These are phyloP conservation scores for Yarrowia osloensis DNA, from an alignment of 805 yeast species.

Conservation along the genomic window DNA sequence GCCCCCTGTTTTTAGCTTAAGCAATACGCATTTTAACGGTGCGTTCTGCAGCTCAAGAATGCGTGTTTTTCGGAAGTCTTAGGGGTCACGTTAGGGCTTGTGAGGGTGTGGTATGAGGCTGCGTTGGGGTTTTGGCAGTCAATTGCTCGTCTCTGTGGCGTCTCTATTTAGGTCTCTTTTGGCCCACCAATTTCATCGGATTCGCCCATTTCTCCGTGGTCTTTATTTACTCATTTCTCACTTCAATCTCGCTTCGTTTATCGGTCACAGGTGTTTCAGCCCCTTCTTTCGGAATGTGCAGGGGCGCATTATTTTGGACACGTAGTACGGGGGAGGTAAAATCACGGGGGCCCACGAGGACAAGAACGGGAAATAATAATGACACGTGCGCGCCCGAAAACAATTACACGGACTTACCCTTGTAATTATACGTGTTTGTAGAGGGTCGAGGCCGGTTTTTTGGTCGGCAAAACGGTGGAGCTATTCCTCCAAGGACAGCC, in stretches of 20 bases:
- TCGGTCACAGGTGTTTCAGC: conserved; percentile 15
- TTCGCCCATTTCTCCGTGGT: not conserved
- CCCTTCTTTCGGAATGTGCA: conserved; percentile 30
- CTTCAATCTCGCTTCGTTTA: conserved; percentile 3
- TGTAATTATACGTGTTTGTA: no score
- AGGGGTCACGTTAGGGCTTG: not conserved
- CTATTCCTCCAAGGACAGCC: no score
- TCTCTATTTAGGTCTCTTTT: no score
- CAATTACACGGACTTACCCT: not conserved
- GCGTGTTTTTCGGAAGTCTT: not conserved
- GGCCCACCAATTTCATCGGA: no score
- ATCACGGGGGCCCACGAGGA: conserved; percentile 26
- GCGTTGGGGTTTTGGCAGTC: no score
- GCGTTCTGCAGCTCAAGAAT: conserved; percentile 11
- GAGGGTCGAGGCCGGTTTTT: no score
- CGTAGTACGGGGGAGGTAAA: conserved; percentile 21
- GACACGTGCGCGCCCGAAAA: not conserved
- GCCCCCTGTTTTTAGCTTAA: conserved; percentile 26
- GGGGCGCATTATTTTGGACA: conserved; percentile 27
- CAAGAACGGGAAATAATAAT: not conserved
- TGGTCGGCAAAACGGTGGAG: no score
- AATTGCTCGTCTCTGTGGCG: no score
- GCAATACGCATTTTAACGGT: conserved; percentile 12
- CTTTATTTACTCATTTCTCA: not conserved
- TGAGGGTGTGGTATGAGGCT: not conserved